Evolutionary conservation across 1,139 yeast genomes (phyloP).

Genomic region (Chernovozyma sophiae-reginae): DNA sequence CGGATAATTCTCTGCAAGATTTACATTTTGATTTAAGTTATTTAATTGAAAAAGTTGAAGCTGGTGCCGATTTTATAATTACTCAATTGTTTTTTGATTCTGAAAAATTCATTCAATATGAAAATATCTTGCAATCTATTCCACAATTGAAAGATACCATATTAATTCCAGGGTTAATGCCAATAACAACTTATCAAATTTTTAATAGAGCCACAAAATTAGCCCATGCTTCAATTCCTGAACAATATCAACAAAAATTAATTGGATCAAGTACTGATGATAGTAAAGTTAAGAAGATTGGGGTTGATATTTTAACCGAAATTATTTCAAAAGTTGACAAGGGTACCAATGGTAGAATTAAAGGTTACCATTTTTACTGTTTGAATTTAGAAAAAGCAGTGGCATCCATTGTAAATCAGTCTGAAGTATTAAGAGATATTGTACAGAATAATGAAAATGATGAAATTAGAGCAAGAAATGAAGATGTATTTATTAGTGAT

Average conservation of each 20-base stretch:
- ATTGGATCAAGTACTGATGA: constrained; percentile 69
- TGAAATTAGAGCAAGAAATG: constrained; percentile 18
- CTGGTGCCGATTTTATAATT: constrained; percentile 45
- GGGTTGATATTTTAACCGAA: constrained; percentile 68
- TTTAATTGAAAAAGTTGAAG: constrained; percentile 50
- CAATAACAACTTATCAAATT: constrained; percentile 84
- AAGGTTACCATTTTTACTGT: constrained; percentile 88
- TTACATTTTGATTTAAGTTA: constrained; percentile 65
- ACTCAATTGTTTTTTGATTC: constrained; percentile 45
- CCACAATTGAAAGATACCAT: constrained; percentile 45
- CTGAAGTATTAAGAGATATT: constrained; percentile 41
- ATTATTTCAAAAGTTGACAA: constrained; percentile 56
- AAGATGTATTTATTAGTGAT: constrained; percentile 35
- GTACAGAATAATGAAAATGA: constrained; percentile 13
- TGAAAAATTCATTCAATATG: constrained; percentile 38
- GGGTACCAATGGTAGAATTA: constrained; percentile 52
- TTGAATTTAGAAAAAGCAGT: constrained; percentile 87
- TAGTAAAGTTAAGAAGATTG: constrained; percentile 76
- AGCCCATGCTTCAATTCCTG: constrained; percentile 85
- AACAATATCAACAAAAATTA: constrained; percentile 33
- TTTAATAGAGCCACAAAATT: constrained; percentile 86
- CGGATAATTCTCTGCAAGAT: constrained; percentile 58
- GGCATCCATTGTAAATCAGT: constrained; percentile 72
- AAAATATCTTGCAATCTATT: constrained; percentile 25
- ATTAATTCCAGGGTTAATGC: constrained; percentile 91